Evolutionary conservation across 2,329 filamentous ascomycete species (phyloP).

Genomic region (Penicillium sp.): DNA sequence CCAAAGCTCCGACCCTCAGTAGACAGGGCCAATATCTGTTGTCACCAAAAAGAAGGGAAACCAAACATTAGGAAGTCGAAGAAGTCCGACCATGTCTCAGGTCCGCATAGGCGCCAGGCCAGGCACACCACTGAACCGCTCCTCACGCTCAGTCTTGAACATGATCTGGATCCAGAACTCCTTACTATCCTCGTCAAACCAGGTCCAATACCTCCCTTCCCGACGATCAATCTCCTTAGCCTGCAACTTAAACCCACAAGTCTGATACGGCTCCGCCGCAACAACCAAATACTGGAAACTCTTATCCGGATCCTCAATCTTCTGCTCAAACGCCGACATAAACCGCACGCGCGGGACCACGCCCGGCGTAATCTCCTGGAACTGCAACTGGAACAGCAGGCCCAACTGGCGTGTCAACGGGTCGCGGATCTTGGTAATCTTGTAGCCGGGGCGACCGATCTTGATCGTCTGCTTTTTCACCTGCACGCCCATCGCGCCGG

Average conservation of each 20-base stretch:
- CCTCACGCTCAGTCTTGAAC: constrained; percentile 97
- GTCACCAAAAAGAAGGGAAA: constrained; percentile 2
- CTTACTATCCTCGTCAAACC: constrained; percentile 93
- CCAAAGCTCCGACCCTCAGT: constrained; percentile 19
- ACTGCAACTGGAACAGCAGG: constrained; percentile 93
- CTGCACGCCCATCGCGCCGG: constrained; percentile 75
- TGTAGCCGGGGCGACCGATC: constrained; percentile 94
- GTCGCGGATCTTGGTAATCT: constrained; percentile 94
- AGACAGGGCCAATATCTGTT: constrained; percentile 13
- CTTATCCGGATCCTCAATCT: constrained; percentile 89
- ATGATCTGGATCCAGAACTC: constrained; percentile 98
- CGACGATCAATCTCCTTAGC: constrained; percentile 87
- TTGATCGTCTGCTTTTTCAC: constrained; percentile 85
- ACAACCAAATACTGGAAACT: constrained; percentile 93
- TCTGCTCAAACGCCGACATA: constrained; percentile 97
- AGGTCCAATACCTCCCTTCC: constrained; percentile 86
- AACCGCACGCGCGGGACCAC: constrained; percentile 84
- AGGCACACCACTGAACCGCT: constrained; percentile 73
- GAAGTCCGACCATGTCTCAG: constrained; percentile 28
- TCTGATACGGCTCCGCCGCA: constrained; percentile 97
- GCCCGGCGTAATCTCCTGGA: constrained; percentile 80
- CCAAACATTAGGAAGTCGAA: not conserved
- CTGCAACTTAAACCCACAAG: constrained; percentile 93
- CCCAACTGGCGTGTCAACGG: constrained; percentile 86
- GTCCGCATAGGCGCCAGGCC: constrained; percentile 58